Base-by-base conservation (phyloP, 2,329 filamentous ascomycete species). In the Blastomyces parvus region DNA sequence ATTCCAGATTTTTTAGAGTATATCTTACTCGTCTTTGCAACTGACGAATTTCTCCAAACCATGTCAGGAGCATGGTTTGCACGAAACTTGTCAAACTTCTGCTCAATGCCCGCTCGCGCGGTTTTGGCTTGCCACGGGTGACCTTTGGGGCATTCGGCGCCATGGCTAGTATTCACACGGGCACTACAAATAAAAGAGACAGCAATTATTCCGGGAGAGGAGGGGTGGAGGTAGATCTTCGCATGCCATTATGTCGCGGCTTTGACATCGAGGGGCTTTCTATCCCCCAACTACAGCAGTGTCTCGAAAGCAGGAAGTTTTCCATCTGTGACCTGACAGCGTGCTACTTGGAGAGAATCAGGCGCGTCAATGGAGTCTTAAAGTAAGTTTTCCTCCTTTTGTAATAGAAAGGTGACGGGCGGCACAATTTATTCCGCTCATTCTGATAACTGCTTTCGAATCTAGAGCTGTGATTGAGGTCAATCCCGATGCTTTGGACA, bases 401-500 rank as follows among this genome's bases (percentile, higher is more conserved):
- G 7, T 17, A 11, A 55, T 19, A 33, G 25, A 27, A 17, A 14
- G 25, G 9, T 30, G 14, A 30, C 22, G 22, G 11, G 42, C 19
- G 19, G 42, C 42, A 46, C 42, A n/a, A 7, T 30, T 5, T 52
- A 30, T 52, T 52, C 22, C 6, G 30, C 19, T 52, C 9, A 52
- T 13, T 13, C 17, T 1, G 44, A n/a, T n/a, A 4, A 17, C 40
- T 30, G 1, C 19, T 40, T 9, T 30, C 48, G 19, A 46, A 46
- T 46, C 8, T n/a, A 52, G n/a, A 52, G 76, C 77, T 65, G 82
- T 84, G 19, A 80, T 79, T 0, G 81, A 89, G 67, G 66, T 85
- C 36, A 89, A 89, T 70, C 86, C 86, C 0, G 86, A 89, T 68
- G 79, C 79, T 6, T 72, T 87, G 19, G 67, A 72, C 33, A 88